Evolutionary conservation across 148 eudicot species (phyloP), one percentile per base, ranked within the genome.

Genomic region (Fagopyrum esculentum): DNA sequence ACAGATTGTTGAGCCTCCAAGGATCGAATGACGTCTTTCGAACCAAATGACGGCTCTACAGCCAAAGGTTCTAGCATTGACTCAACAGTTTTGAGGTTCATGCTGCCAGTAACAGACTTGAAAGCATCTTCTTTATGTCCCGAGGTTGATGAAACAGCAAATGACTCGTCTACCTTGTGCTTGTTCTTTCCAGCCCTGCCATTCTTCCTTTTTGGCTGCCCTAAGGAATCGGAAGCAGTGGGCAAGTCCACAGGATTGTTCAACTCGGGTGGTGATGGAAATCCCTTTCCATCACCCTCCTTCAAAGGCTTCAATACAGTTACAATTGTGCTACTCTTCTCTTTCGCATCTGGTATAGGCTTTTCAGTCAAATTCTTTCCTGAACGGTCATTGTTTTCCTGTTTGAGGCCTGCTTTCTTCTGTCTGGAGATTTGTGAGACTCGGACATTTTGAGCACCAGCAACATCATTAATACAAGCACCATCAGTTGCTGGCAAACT

Each of bases 181-280:
- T 88, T 90, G 78, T 74, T 89, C 80, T 90, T 95, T 76, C 81
- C 82, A 84, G 74, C 83, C 83, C 77, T 81, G 78, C 60, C 77
- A 77, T 7, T 77, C 82, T 78, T 90, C 86, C 74, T 92, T 81
- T 78, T 91, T 35, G 81, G 90, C 59, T 80, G 89, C 45, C 79
- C 81, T 6, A 84, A 79, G 45, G 85, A 51, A 75, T 86, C 91
- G 44, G 77, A 72, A 55, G 75, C 45, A 16, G 49, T 55, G 71
- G 44, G 83, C 29, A 78, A 57, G 64, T 75, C 84, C 60, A 68
- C 59, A 6, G 74, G 78, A 79, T 51, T 47, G 74, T 50, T 77
- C 29, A 78, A 16, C 66, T 74, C 83, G 9, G 7, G 7, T 45
- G 70, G 50, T 75, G 82, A 61, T 16, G 52, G 80, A 73, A 74